Base-by-base conservation (phyloP, 2,329 filamentous ascomycete genomes). In the Cladobotryum protrusum region DNA sequence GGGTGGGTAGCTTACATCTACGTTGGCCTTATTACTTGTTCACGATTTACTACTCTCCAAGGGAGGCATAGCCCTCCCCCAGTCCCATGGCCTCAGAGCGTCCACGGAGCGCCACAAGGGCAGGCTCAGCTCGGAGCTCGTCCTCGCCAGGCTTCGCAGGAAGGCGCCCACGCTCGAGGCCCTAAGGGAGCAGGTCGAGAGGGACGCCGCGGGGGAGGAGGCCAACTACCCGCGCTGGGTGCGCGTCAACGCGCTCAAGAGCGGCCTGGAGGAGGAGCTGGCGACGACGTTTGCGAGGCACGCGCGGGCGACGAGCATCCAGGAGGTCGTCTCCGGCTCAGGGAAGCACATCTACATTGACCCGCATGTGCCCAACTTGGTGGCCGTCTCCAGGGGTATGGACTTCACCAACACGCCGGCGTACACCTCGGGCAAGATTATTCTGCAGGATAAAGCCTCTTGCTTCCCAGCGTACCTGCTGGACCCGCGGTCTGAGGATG, bases 401-500 rank as follows among this genome's bases (percentile, higher is more conserved):
- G 87, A 95, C 61, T 73, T 96, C 40, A 85, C 82, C 17, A 86
- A 83, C 54, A 85, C 82, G 7, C 69, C 78, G 13, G 86, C 89
- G 0, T 97, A 97, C 66, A 77, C 72, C 13, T 73, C 78, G 1
- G 92, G 92, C 1, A 78, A 83, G 43, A 81, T 97, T 47, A 96
- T 97, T 52, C 73, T 97, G 19, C 93, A 99, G 66, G 93, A 97
- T 63, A 97, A 96, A 67, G 92, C 93, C 0, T 96, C 91, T 1
- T 99, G 93, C 63, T 96, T 99, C 61, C 93, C 93, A 0, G 93
- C 92, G 1, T 93, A 93, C 63, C 74, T 99, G 3, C 73, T 99
- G 0, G 77, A 95, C 46, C 82, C 86, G 0, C 71, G 71, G 0
- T 71, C 81, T 8, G 73, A 79, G 50, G 80, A 85, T 56, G 89